phyloP scores from a whole-genome alignment of 148 eudicot species.

The Rheum nobile region DNA sequence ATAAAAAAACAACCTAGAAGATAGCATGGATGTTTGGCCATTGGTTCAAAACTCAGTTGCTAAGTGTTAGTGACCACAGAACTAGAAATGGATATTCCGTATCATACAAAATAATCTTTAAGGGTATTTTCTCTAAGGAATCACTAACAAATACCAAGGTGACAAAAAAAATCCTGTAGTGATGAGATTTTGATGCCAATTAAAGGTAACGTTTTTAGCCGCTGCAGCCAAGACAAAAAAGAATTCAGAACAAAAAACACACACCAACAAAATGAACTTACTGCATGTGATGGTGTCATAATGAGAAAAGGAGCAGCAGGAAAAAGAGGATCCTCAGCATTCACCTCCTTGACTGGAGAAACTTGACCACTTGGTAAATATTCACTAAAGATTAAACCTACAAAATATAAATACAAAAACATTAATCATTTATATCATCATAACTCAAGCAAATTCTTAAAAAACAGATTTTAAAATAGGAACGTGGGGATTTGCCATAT shows the following conservation, averaged over 20 bases:
- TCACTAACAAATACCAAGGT: not conserved
- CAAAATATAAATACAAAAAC: not conserved
- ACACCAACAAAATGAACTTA: conserved; percentile 21
- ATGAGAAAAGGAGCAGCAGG: conserved; percentile 61
- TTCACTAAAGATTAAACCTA: conserved; percentile 92
- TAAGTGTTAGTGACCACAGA: no score
- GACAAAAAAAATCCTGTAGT: not conserved
- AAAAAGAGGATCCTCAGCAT: conserved; percentile 86
- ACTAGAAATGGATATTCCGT: no score
- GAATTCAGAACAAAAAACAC: not conserved
- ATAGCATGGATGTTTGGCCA: no score
- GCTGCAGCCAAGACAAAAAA: not conserved
- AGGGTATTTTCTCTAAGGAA: not conserved
- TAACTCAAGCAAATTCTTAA: not conserved
- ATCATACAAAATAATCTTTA: no score
- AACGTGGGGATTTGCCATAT: not conserved
- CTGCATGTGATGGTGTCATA: conserved; percentile 34
- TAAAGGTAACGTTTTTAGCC: not conserved
- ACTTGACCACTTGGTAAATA: conserved; percentile 82
- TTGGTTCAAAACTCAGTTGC: no score
- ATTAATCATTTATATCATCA: not conserved
- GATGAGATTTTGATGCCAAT: not conserved
- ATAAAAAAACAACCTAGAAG: no score
- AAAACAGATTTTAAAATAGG: not conserved
- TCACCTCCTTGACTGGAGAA: conserved; percentile 85